Evolutionary conservation across 2,329 filamentous ascomycete genomes (phyloP).

Genomic region (Fusarium subglutinans): DNA sequence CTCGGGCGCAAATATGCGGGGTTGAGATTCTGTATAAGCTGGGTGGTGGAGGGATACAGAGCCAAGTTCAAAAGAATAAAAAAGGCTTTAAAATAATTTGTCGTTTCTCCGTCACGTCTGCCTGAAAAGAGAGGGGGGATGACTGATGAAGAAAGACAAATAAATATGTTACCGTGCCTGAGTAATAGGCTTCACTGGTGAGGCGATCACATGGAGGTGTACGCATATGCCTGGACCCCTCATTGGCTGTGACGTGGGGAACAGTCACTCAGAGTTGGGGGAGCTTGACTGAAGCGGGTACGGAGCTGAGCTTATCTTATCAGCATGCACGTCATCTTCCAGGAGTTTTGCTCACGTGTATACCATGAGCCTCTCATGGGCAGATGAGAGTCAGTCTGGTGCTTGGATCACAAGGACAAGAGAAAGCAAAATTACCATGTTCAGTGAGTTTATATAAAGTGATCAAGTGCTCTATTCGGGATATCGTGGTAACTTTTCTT

Average conservation of each 20-base stretch:
- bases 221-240: constrained; percentile 21
- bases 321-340: constrained; percentile 30
- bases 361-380: not conserved
- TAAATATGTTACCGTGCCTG: not conserved
- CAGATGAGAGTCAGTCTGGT: constrained; percentile 5
- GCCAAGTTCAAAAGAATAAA: not conserved
- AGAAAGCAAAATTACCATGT: not conserved
- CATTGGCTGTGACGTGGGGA: constrained; percentile 28
- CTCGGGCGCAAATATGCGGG: constrained; percentile 16
- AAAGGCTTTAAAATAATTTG: not conserved
- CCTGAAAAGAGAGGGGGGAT: constrained; percentile 1
- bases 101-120: constrained; percentile 5
- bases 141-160: constrained; percentile 18
- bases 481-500: constrained; percentile 16
- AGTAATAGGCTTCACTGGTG: constrained; percentile 29
- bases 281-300: not conserved
- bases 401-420: constrained; percentile 16
- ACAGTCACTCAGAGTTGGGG: constrained; percentile 3
- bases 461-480: not conserved
- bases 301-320: constrained; percentile 25
- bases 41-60: not conserved
- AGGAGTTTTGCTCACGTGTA: constrained; percentile 21
- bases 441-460: not conserved
- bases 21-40: constrained; percentile 9
- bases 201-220: constrained; percentile 46